Conservation (phyloP, 192 early-diverging fungal genomes). For the Umbelopsis ramanniana region DNA sequence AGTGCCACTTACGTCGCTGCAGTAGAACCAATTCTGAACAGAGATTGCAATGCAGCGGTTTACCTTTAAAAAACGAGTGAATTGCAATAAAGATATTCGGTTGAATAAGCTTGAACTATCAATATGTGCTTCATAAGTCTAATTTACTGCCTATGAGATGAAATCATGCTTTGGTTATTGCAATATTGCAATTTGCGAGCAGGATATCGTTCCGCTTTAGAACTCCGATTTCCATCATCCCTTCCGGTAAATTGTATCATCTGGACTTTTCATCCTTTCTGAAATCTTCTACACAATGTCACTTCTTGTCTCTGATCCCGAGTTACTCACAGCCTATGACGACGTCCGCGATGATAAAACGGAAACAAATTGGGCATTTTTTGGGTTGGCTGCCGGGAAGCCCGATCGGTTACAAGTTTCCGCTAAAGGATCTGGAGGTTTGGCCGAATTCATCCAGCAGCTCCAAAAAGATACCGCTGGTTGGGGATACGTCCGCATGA, state of each 20-base stretch:
- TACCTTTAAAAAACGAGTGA: no score
- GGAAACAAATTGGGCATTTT: conserved; percentile 56
- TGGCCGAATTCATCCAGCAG: conserved; percentile 62
- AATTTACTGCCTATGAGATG: no score
- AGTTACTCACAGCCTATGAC: conserved; percentile 51
- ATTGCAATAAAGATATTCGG: no score
- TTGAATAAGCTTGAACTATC: no score
- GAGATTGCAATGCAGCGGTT: no score
- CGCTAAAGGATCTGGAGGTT: conserved; percentile 54
- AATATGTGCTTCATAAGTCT: no score
- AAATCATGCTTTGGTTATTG: no score
- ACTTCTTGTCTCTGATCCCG: conserved; percentile 42
- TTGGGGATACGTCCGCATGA: conserved; percentile 77
- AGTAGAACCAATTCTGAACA: no score
- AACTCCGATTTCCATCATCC: no score
- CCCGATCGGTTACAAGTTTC: conserved; percentile 43
- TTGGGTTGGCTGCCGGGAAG: conserved; percentile 45
- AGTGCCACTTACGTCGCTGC: no score
- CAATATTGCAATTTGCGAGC: no score
- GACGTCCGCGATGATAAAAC: conserved; percentile 62
- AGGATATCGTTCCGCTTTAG: no score
- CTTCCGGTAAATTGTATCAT: conserved; percentile 1
- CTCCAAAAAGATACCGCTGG: conserved; percentile 70
- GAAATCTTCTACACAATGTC: conserved; percentile 28
- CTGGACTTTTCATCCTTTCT: conserved; percentile 3